Evolutionary conservation across 2,329 filamentous ascomycete genomes (phyloP).

Genomic region (Aspergillus candidus): DNA sequence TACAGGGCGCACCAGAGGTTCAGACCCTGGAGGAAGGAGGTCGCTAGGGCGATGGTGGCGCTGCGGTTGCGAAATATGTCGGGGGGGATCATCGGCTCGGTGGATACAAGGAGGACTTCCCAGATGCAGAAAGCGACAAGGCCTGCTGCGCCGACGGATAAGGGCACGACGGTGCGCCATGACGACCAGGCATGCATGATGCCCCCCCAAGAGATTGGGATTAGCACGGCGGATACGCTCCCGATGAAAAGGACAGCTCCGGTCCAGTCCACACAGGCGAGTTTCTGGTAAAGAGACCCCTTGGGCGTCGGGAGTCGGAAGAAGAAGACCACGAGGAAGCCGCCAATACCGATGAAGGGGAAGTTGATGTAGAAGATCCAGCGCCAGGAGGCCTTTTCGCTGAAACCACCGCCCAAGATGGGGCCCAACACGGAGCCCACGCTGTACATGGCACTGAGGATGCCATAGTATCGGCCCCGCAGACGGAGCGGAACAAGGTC

Average conservation of each 20-base stretch:
- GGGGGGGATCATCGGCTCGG: constrained; percentile 32
- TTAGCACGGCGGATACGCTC: constrained; percentile 16
- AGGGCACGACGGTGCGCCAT: constrained; percentile 15
- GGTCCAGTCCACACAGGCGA: too few species aligned
- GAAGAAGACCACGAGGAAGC: constrained; percentile 18
- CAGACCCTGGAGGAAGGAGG: constrained; percentile 36
- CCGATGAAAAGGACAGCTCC: constrained; percentile 14
- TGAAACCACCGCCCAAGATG: constrained; percentile 30
- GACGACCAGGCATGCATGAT: constrained; percentile 17
- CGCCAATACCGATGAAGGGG: constrained; percentile 19
- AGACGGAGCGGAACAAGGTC: constrained; percentile 42
- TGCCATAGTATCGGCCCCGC: constrained; percentile 20
- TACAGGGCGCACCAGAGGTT: constrained; percentile 47
- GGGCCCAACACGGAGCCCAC: constrained; percentile 45
- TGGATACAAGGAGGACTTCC: constrained; percentile 5
- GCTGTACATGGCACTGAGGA: constrained; percentile 16
- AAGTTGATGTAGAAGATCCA: constrained; percentile 30
- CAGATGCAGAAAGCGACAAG: constrained; percentile 11
- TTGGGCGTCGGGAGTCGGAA: constrained; percentile 7
- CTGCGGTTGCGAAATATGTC: constrained; percentile 42
- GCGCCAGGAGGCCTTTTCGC: constrained; percentile 18
- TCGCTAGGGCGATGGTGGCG: constrained; percentile 21
- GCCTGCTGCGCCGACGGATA: constrained; percentile 4
- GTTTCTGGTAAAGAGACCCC: background rate
- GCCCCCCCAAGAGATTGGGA: constrained; percentile 21